Percentiles rank a stretch among this genome's conserved stretches.
Conservation (phyloP, 176 grass and related monocot genomes). For the Calamus simplicifolius region DNA sequence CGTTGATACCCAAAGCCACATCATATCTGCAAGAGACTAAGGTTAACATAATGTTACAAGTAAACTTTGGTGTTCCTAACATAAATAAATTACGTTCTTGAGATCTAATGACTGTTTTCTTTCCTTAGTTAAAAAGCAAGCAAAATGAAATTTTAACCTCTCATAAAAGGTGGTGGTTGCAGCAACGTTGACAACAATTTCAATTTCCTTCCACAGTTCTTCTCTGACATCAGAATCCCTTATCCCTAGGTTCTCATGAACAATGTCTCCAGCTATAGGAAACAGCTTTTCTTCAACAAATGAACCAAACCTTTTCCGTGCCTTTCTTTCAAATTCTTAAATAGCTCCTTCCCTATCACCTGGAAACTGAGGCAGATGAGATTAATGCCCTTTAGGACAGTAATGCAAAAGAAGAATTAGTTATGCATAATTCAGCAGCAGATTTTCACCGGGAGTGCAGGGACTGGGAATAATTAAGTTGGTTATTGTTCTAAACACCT, state of each 20-base stretch:
- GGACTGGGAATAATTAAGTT: no score
- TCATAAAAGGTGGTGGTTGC: conserved; percentile 19
- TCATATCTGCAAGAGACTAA: not conserved
- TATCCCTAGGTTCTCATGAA: conserved; percentile 17
- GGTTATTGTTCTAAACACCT: not conserved
- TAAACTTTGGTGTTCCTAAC: no score
- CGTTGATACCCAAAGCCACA: conserved; percentile 3
- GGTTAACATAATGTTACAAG: not conserved
- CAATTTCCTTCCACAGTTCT: conserved; percentile 3
- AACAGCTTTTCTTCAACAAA: conserved; percentile 21
- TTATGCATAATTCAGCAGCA: no score
- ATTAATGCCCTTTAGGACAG: no score
- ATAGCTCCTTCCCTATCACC: conserved; percentile 5
- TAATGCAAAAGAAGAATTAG: no score
- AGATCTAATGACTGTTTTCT: no score
- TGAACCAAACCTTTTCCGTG: conserved; percentile 4
- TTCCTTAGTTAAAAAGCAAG: not conserved
- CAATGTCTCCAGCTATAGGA: conserved; percentile 17
- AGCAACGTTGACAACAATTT: conserved; percentile 17
- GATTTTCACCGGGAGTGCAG: not conserved
- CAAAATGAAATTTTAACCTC: conserved; percentile 6
- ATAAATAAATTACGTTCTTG: no score
- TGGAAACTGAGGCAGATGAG: not conserved
- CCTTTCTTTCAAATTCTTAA: conserved; percentile 5
- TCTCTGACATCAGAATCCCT: not conserved